Evolutionary conservation across 2,329 filamentous ascomycete species (phyloP).

Genomic region (Monilinia laxa): DNA sequence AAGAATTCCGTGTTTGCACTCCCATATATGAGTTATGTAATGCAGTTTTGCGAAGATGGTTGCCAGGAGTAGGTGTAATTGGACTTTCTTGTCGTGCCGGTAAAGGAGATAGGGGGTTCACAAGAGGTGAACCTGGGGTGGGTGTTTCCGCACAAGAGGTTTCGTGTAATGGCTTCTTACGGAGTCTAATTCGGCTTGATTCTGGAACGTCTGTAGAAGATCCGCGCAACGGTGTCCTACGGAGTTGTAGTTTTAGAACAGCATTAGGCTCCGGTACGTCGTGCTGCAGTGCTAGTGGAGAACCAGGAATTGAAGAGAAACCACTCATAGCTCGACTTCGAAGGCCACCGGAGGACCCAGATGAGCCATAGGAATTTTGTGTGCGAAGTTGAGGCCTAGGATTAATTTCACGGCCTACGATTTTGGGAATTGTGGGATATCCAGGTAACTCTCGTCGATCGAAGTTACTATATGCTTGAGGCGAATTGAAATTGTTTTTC

Average conservation of each 20-base stretch:
- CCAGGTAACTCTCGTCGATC: constrained; percentile 11
- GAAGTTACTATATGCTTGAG: constrained; percentile 5
- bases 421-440: not conserved
- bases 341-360: not conserved
- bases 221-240: not conserved
- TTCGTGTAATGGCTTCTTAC: not conserved
- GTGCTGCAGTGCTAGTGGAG: not conserved
- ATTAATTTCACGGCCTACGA: not conserved
- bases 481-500: not conserved
- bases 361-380: not conserved
- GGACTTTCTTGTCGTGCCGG: not conserved
- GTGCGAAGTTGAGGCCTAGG: not conserved
- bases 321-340: not conserved
- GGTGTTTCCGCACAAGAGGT: not conserved
- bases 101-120: not conserved
- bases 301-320: not conserved
- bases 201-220: not conserved
- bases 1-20: not conserved
- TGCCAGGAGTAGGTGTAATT: not conserved
- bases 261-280: not conserved
- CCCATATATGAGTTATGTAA: constrained; percentile 2
- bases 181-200: not conserved
- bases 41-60: constrained; percentile 2
- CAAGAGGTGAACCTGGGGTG: not conserved
- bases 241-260: not conserved